Evolutionary conservation across 805 yeast species (phyloP).

Genomic region (Yarrowia porcina): DNA sequence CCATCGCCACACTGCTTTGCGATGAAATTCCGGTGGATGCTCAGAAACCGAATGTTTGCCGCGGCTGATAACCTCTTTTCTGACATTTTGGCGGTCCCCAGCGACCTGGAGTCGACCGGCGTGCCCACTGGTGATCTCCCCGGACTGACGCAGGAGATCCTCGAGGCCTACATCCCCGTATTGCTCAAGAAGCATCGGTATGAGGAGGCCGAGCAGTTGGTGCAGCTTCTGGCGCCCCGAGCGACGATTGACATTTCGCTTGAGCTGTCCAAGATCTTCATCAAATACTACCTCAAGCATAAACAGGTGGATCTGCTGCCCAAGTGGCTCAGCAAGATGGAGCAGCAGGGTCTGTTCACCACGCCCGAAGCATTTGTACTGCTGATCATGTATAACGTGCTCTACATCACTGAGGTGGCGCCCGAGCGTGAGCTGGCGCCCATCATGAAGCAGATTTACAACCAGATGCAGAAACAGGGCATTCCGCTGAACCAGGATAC

Average conservation of each 20-base stretch:
- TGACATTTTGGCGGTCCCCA: conserved; percentile 1
- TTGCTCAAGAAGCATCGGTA: background rate
- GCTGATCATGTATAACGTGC: background rate
- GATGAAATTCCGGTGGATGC: background rate
- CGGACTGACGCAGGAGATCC: conserved; percentile 9
- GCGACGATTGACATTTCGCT: background rate
- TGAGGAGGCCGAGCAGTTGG: conserved; percentile 20
- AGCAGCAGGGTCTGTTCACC: conserved; percentile 4
- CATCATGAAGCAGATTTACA: conserved; percentile 1
- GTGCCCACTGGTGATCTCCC: background rate
- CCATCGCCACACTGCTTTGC: conserved; percentile 2
- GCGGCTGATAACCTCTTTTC: background rate
- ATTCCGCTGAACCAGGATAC: background rate
- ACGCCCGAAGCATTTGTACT: conserved; percentile 26
- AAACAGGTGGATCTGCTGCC: conserved; percentile 1
- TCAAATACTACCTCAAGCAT: background rate
- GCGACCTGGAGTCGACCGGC: background rate
- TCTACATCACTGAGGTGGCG: conserved; percentile 4
- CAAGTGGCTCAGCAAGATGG: conserved; percentile 9
- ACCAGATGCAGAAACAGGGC: conserved; percentile 10
- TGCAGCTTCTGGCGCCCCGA: background rate
- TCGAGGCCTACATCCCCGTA: background rate
- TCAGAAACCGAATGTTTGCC: background rate
- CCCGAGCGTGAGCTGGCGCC: background rate
- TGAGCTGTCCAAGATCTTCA: background rate